phyloP scores from a whole-genome alignment of 225 moss, liverwort and hornwort species.

The Polytrichum formosum region DNA sequence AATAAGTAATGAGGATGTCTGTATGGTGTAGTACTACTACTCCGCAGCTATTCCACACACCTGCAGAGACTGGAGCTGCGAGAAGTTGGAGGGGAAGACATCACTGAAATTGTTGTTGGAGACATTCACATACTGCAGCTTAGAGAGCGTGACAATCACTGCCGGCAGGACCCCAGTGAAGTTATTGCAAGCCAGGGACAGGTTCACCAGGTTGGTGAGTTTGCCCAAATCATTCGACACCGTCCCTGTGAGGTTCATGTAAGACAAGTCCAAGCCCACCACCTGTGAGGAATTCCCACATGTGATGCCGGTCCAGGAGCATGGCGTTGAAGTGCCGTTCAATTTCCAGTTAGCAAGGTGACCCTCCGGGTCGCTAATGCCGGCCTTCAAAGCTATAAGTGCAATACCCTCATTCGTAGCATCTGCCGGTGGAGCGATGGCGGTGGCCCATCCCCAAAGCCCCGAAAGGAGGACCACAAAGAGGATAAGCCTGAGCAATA shows the following conservation, averaged over 20 bases:
- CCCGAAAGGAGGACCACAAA: not conserved
- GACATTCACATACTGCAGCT: slow-evolving; percentile 57
- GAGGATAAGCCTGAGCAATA: not conserved
- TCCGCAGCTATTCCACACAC: slow-evolving; percentile 8
- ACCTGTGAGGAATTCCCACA: slow-evolving; percentile 42
- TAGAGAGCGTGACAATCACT: slow-evolving; percentile 32
- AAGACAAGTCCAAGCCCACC: slow-evolving; percentile 21
- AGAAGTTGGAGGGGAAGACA: slow-evolving; percentile 44
- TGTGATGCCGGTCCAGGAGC: slow-evolving; percentile 50
- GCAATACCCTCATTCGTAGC: slow-evolving; percentile 35
- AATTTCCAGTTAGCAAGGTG: slow-evolving; percentile 41
- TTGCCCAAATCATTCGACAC: slow-evolving; percentile 37
- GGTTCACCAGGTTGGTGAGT: slow-evolving; percentile 28
- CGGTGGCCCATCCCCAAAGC: not conserved
- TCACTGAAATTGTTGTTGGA: slow-evolving; percentile 59
- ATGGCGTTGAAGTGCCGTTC: slow-evolving; percentile 49
- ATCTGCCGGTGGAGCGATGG: slow-evolving; percentile 25
- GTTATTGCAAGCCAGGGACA: slow-evolving; percentile 70
- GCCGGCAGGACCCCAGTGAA: slow-evolving; percentile 60
- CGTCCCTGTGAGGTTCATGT: slow-evolving; percentile 54
- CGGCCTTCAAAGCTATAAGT: slow-evolving; percentile 38
- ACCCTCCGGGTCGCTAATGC: slow-evolving; percentile 18
- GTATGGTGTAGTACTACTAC: too few relatives aligned
- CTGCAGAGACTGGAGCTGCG: slow-evolving; percentile 53
- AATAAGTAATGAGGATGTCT: too few relatives aligned